Conservation (phyloP, 2,329 filamentous ascomycete genomes). For the Phoma herbarum region DNA sequence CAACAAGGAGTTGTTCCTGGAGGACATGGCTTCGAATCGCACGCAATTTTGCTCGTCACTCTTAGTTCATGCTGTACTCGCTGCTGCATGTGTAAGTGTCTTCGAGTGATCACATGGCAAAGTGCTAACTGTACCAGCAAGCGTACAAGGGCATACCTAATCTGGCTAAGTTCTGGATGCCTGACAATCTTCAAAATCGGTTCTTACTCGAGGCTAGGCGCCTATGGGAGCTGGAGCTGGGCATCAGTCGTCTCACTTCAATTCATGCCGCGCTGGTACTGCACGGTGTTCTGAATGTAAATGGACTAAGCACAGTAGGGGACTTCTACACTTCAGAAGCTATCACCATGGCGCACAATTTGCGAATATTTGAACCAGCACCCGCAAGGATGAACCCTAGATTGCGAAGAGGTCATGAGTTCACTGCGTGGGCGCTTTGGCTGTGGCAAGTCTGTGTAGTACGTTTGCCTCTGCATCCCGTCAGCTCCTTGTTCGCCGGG, state of each 20-base stretch:
- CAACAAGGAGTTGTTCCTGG: conserved; percentile 31
- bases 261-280: conserved; percentile 27
- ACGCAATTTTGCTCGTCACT: conserved; percentile 29
- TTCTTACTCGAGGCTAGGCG: conserved; percentile 35
- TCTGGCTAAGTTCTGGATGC: conserved; percentile 25
- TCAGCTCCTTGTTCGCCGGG: background rate
- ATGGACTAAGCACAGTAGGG: conserved; percentile 19
- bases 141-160: conserved; percentile 16
- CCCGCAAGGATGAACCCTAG: background rate
- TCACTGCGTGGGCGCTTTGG: conserved; percentile 26
- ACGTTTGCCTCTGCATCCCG: background rate
- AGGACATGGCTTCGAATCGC: conserved; percentile 26
- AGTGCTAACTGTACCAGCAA: conserved; percentile 17
- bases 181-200: conserved; percentile 25
- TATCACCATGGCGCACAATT: conserved; percentile 24
- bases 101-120: background rate
- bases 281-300: conserved; percentile 1
- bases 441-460: conserved; percentile 13
- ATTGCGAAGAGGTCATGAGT: conserved; percentile 9
- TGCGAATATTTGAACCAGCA: conserved; percentile 23
- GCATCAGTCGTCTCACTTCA: conserved; percentile 23
- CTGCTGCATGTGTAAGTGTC: conserved; percentile 30
- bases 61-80: conserved; percentile 34
- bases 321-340: conserved; percentile 26
- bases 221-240: conserved; percentile 31